These are phyloP conservation scores for Yamadazyma akitaensis DNA, from an alignment of 805 yeast genomes.

Conservation along the genomic window DNA sequence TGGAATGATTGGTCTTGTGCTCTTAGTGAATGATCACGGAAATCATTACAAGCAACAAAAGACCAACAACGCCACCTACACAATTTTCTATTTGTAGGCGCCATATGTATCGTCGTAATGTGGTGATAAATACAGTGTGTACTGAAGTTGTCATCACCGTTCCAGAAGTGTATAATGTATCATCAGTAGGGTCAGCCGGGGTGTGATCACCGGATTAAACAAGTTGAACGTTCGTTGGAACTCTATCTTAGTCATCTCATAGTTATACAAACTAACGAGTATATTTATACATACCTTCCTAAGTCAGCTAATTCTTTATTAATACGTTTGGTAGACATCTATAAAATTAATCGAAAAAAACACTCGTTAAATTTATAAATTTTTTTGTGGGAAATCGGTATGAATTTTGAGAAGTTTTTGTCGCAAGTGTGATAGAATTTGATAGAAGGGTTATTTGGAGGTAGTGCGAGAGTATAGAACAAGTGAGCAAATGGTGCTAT, in stretches of 20 bases:
- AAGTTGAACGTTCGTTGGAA: neutral
- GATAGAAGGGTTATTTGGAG: neutral
- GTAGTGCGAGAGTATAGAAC: neutral
- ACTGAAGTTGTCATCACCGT: too few relatives aligned
- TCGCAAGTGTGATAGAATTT: slow-evolving; percentile 3
- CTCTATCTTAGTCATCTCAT: neutral
- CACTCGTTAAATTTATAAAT: neutral
- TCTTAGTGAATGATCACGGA: neutral
- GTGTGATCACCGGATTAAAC: neutral
- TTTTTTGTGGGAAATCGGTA: slow-evolving; percentile 8
- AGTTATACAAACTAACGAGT: neutral
- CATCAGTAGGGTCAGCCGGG: neutral
- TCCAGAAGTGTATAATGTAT: too few relatives aligned
- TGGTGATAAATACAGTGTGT: too few relatives aligned
- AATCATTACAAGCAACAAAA: neutral
- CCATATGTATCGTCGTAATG: too few relatives aligned
- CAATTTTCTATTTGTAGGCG: too few relatives aligned
- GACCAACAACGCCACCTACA: neutral
- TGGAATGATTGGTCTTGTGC: neutral
- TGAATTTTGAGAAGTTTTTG: slow-evolving; percentile 4
- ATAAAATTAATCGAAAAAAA: slow-evolving; percentile 10
- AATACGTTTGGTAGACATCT: slow-evolving; percentile 94
- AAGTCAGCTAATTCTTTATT: slow-evolving; percentile 93
- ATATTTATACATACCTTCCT: slow-evolving; percentile 72
- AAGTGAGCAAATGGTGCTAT: neutral